Evolutionary conservation across 2,329 filamentous ascomycete species (phyloP).

Genomic region (Fusarium armeniacum): DNA sequence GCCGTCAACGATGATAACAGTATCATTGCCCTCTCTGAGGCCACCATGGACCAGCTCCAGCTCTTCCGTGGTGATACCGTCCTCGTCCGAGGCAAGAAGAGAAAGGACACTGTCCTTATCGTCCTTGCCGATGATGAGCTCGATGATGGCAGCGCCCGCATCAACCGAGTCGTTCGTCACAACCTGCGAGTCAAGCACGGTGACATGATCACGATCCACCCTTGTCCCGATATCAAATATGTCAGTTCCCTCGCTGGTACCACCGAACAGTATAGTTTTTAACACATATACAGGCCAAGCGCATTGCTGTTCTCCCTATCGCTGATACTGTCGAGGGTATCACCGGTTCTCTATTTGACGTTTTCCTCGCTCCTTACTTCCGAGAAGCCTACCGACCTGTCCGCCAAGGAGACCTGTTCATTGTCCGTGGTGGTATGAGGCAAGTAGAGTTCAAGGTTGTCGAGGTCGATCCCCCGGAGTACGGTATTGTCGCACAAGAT

Average conservation of each 20-base stretch:
- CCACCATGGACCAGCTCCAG: constrained; percentile 98
- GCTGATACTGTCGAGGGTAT: constrained; percentile 98
- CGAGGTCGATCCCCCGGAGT: constrained; percentile 97
- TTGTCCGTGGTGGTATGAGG: constrained; percentile 96
- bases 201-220: constrained; percentile 96
- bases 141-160: constrained; percentile 95
- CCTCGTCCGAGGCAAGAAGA: constrained; percentile 98
- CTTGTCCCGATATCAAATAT: constrained; percentile 99
- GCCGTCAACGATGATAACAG: constrained; percentile 99
- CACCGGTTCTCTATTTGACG: constrained; percentile 97
- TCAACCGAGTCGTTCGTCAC: constrained; percentile 98
- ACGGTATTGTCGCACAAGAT: constrained; percentile 98
- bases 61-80: constrained; percentile 99
- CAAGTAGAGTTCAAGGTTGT: constrained; percentile 99
- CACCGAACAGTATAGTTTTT: neutral
- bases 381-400: constrained; percentile 98
- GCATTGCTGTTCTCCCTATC: constrained; percentile 97
- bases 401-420: constrained; percentile 97
- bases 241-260: constrained; percentile 68
- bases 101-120: constrained; percentile 98
- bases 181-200: constrained; percentile 99
- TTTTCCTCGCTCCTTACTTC: constrained; percentile 99
- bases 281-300: constrained; percentile 80
- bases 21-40: constrained; percentile 97
- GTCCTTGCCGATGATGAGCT: constrained; percentile 98